Evolutionary conservation across 257 asterid species (phyloP).

Genomic region (Plectranthus barbatus): DNA sequence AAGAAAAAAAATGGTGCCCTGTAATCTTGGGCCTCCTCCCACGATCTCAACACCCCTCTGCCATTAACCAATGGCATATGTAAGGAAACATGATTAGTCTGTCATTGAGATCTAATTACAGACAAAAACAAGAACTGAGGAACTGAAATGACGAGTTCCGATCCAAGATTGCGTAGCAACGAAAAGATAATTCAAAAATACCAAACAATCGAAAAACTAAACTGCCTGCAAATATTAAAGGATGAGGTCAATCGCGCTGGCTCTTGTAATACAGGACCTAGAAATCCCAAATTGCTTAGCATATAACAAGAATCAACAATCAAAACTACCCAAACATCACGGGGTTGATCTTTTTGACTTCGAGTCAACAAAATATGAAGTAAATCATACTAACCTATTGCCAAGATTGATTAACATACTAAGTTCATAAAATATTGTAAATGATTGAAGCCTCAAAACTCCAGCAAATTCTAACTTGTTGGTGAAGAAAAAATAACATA

Average conservation of each 20-base stretch:
- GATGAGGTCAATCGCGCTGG: background rate
- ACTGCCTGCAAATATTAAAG: background rate
- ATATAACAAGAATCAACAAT: constrained; percentile 7
- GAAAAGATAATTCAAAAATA: constrained; percentile 9
- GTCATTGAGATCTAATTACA: background rate
- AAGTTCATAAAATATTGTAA: constrained; percentile 5
- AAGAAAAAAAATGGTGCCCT: too few species aligned
- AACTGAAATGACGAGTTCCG: background rate
- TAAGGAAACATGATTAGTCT: background rate
- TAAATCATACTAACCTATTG: constrained; percentile 12
- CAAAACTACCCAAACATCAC: constrained; percentile 13
- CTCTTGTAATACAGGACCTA: background rate
- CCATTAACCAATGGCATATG: background rate
- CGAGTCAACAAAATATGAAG: constrained; percentile 28
- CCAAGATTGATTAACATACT: background rate
- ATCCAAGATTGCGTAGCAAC: constrained; percentile 5
- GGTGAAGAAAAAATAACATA: background rate
- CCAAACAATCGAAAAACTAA: background rate
- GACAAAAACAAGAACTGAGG: background rate
- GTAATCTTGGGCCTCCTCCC: too few species aligned
- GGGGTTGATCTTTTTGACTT: constrained; percentile 29
- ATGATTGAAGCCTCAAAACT: constrained; percentile 21
- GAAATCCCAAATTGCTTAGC: constrained; percentile 9
- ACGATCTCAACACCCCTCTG: too few species aligned
- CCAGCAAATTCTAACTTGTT: background rate